These are phyloP conservation scores for Psilocybe azurescens DNA, from an alignment of 768 basidiomycete species.

Conservation along the genomic window DNA sequence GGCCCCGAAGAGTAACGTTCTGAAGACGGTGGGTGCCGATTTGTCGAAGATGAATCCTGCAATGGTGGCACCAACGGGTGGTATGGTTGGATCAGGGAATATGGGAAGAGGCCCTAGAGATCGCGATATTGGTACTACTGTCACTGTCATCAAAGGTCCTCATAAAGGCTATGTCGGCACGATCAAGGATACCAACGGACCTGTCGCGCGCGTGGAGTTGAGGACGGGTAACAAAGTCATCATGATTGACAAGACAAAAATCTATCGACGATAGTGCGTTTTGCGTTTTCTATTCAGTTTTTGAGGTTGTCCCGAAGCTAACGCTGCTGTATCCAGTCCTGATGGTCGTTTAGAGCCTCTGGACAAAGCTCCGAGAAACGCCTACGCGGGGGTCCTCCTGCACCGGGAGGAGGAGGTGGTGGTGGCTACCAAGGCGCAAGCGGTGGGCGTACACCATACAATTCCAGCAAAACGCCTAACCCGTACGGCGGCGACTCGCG, in stretches of 20 bases:
- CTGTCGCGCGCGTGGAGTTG: slow-evolving; percentile 88
- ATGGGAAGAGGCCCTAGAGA: slow-evolving; percentile 85
- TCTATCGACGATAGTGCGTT: slow-evolving; percentile 74
- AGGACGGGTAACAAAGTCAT: slow-evolving; percentile 87
- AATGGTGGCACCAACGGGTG: slow-evolving; percentile 63
- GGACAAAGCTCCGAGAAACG: slow-evolving; percentile 34
- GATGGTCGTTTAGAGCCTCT: slow-evolving; percentile 62
- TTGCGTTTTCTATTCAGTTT: background rate
- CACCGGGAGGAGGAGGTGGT: slow-evolving; percentile 11
- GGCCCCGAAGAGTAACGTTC: slow-evolving; percentile 81
- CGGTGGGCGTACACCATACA: slow-evolving; percentile 39
- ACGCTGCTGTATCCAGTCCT: slow-evolving; percentile 41
- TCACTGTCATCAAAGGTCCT: slow-evolving; percentile 84
- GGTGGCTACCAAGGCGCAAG: slow-evolving; percentile 29
- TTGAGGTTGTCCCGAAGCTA: background rate
- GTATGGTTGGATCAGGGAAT: slow-evolving; percentile 79
- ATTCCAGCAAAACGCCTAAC: slow-evolving; percentile 65
- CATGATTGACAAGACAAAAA: slow-evolving; percentile 81
- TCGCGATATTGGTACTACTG: slow-evolving; percentile 78
- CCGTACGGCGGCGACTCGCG: slow-evolving; percentile 64
- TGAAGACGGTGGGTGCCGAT: slow-evolving; percentile 70
- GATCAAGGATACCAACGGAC: slow-evolving; percentile 95
- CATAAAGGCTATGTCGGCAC: slow-evolving; percentile 91
- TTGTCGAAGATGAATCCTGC: slow-evolving; percentile 93
- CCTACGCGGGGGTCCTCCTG: background rate